These are phyloP conservation scores for Syzygium aqueum DNA, from an alignment of 345 rosid genomes.

Conservation along the genomic window DNA sequence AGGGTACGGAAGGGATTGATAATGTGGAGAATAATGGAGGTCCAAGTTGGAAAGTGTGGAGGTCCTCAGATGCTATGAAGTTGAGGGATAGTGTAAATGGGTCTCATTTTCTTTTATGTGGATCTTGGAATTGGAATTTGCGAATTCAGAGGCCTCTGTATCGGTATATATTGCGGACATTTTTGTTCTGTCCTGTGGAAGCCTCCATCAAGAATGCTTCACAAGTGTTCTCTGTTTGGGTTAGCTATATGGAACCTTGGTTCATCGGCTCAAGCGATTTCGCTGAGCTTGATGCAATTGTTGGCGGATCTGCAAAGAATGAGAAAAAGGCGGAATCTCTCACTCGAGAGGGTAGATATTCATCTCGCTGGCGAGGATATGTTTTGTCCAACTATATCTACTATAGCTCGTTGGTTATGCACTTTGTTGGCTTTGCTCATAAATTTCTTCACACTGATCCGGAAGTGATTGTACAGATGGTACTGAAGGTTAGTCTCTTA, in stretches of 20 bases:
- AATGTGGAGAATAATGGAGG: constrained; percentile 23
- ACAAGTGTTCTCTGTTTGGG: constrained; percentile 76
- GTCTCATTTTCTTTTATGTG: constrained; percentile 8
- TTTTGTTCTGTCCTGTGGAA: constrained; percentile 70
- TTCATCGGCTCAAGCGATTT: constrained; percentile 49
- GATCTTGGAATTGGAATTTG: constrained; percentile 54
- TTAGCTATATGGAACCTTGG: constrained; percentile 83
- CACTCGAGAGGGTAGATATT: constrained; percentile 34
- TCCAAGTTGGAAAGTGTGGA: constrained; percentile 22
- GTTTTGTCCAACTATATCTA: constrained; percentile 77
- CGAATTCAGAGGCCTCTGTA: constrained; percentile 73
- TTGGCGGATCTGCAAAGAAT: constrained; percentile 30
- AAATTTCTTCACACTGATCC: constrained; percentile 91
- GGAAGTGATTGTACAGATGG: constrained; percentile 71
- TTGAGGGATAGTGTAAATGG: constrained; percentile 20
- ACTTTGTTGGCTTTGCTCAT: constrained; percentile 92
- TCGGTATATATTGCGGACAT: constrained; percentile 69
- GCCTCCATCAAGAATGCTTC: constrained; percentile 76
- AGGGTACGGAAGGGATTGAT: constrained; percentile 24
- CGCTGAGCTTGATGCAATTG: constrained; percentile 38
- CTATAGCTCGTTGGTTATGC: constrained; percentile 86
- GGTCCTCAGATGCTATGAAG: constrained; percentile 28
- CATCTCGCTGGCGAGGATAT: constrained; percentile 58
- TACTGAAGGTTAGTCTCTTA: constrained; percentile 57
- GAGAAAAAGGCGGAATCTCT: constrained; percentile 23